Evolutionary conservation across 495 filamentous ascomycete genomes (phyloP).

Genomic region (Rusavskia elegans): DNA sequence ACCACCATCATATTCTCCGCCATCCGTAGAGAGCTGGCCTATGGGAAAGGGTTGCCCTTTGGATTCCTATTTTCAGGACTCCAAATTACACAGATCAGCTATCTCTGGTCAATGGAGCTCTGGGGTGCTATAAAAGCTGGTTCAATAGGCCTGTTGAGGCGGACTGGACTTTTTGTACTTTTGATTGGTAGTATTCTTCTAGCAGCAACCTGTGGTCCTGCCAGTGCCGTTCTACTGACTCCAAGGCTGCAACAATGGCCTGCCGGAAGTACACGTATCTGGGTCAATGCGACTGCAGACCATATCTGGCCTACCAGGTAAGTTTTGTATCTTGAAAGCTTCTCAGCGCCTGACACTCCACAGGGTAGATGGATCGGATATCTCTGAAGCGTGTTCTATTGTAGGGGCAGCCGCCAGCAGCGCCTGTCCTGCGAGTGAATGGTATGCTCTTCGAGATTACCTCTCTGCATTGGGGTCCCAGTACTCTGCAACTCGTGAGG

Average conservation of each 20-base stretch:
- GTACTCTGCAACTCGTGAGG: not conserved
- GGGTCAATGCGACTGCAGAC: conserved; percentile 13
- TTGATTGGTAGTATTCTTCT: conserved; percentile 3
- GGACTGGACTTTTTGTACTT: not conserved
- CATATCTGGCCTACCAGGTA: conserved; percentile 10
- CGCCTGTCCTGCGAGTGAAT: conserved; percentile 7
- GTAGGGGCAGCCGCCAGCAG: not conserved
- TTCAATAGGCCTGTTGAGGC: not conserved
- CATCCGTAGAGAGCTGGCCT: conserved; percentile 6
- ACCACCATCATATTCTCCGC: conserved; percentile 10
- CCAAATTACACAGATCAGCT: conserved; percentile 9
- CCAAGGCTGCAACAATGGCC: conserved; percentile 11
- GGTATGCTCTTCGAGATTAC: not conserved
- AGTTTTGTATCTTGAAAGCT: not conserved
- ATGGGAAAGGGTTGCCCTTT: conserved; percentile 9
- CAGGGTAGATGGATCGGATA: conserved; percentile 1
- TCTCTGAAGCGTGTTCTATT: not conserved
- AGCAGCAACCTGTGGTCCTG: conserved; percentile 10
- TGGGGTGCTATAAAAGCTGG: conserved; percentile 4
- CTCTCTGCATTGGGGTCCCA: not conserved
- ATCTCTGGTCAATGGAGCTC: conserved; percentile 18
- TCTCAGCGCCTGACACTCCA: not conserved
- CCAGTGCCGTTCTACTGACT: conserved; percentile 12
- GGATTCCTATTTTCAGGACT: conserved; percentile 12
- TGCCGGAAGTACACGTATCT: conserved; percentile 13